phyloP scores from a whole-genome alignment of 176 grass and related monocot species.

The Bromus sterilis region DNA sequence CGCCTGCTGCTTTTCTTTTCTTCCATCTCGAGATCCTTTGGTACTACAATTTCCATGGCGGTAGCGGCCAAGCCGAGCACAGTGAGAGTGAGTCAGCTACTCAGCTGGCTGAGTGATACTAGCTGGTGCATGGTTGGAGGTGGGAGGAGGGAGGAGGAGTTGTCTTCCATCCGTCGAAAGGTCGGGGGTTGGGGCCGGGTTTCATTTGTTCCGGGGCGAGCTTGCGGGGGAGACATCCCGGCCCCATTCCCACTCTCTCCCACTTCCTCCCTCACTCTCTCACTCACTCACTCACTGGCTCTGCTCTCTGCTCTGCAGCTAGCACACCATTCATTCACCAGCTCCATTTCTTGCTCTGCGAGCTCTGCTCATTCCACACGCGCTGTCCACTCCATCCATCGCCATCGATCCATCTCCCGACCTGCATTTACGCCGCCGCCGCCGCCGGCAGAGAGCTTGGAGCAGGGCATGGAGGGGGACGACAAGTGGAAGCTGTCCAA shows the following conservation, averaged over 20 bases:
- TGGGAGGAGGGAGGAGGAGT: background rate
- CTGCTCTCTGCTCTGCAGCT: background rate
- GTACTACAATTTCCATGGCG: too few species aligned
- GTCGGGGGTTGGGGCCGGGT: background rate
- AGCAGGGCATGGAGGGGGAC: slow-evolving; percentile 18
- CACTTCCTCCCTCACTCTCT: background rate
- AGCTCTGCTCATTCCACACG: background rate
- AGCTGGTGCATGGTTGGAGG: background rate
- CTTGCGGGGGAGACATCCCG: background rate
- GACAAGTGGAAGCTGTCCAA: slow-evolving; percentile 56
- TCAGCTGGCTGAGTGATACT: background rate
- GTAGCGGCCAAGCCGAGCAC: background rate
- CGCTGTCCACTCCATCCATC: background rate
- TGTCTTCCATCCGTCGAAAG: background rate
- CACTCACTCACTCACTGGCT: background rate
- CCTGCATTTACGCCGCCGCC: background rate
- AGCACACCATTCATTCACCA: background rate
- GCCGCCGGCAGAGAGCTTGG: background rate
- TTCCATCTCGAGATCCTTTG: background rate
- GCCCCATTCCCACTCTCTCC: background rate
- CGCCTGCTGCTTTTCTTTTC: background rate
- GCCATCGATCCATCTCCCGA: background rate
- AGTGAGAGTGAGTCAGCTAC: background rate
- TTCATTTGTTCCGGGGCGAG: background rate
- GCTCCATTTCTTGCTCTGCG: background rate